phyloP scores from a whole-genome alignment of 805 yeast genomes.

The Ogataea trehaloabstinens region DNA sequence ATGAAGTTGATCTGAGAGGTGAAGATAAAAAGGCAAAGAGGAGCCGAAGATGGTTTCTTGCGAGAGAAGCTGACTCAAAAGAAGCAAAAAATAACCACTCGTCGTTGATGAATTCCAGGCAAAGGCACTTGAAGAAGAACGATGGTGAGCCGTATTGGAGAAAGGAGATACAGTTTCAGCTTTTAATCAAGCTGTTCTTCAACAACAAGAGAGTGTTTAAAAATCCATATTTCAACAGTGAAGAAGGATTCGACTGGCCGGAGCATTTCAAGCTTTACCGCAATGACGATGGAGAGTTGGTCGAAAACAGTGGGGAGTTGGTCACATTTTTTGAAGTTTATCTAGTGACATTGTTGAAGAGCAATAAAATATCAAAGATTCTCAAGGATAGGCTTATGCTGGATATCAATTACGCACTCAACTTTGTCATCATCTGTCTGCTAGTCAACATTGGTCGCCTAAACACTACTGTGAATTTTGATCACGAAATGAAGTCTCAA shows the following conservation, averaged over 20 bases:
- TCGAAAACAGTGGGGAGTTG: conserved; percentile 36
- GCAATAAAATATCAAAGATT: conserved; percentile 79
- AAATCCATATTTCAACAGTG: conserved; percentile 46
- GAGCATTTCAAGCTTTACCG: conserved; percentile 26
- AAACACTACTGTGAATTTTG: conserved; percentile 93
- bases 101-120: conserved; percentile 29
- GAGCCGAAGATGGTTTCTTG: too few relatives aligned
- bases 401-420: conserved; percentile 35
- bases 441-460: conserved; percentile 89
- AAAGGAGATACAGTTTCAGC: conserved; percentile 80
- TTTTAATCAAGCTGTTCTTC: conserved; percentile 61
- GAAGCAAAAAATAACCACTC: conserved; percentile 28
- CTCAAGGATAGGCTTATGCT: conserved; percentile 80
- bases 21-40: conserved; percentile 8
- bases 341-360: conserved; percentile 75
- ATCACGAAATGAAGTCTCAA: conserved; percentile 92
- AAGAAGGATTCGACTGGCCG: conserved; percentile 37
- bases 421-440: conserved; percentile 49
- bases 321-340: conserved; percentile 83
- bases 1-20: too few relatives aligned
- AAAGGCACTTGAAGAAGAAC: conserved; percentile 72
- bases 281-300: conserved; percentile 23
- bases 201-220: conserved; percentile 67
- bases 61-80: conserved; percentile 15
- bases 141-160: conserved; percentile 95